A percentile compares a stretch with the other conserved stretches of the same genome.
Conservation (phyloP, 176 grass and related monocot species). For the Oryza meridionalis region DNA sequence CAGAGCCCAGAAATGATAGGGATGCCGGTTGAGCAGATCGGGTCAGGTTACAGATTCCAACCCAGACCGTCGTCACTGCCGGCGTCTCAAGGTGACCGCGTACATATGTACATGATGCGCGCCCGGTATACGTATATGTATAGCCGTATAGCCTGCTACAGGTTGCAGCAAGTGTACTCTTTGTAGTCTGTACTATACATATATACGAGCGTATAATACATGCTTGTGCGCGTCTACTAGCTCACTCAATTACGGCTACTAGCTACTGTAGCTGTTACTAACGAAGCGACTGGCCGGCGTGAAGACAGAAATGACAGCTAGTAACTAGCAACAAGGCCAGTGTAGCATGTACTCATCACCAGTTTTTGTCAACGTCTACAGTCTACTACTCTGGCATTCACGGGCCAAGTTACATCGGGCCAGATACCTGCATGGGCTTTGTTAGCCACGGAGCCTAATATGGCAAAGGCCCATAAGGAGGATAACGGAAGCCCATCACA, state of each 20-base stretch:
- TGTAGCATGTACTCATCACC: not conserved
- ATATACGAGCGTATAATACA: not conserved
- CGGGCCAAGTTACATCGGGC: too few species aligned
- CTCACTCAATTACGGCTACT: not conserved
- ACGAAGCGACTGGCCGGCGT: not conserved
- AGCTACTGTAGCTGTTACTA: not conserved
- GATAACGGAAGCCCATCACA: too few species aligned
- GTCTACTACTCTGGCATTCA: not conserved
- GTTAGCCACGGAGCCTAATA: not conserved
- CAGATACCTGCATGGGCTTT: not conserved
- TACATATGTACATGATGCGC: too few species aligned
- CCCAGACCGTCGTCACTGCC: not conserved
- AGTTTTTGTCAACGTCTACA: not conserved
- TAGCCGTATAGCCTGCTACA: not conserved
- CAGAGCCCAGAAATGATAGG: slow-evolving; percentile 30
- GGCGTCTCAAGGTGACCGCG: not conserved
- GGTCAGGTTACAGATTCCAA: slow-evolving; percentile 27
- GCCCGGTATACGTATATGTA: too few species aligned
- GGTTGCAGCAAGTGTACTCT: not conserved
- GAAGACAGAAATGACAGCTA: slow-evolving; percentile 12
- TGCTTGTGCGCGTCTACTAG: not conserved
- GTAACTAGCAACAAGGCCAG: too few species aligned
- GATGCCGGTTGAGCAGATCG: slow-evolving; percentile 12
- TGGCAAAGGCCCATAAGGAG: not conserved
- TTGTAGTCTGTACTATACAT: not conserved